Evolutionary conservation across 2,329 filamentous ascomycete species (phyloP), one percentile per base, ranked within the genome.

Genomic region (Stagonosporopsis chrysanthemi): DNA sequence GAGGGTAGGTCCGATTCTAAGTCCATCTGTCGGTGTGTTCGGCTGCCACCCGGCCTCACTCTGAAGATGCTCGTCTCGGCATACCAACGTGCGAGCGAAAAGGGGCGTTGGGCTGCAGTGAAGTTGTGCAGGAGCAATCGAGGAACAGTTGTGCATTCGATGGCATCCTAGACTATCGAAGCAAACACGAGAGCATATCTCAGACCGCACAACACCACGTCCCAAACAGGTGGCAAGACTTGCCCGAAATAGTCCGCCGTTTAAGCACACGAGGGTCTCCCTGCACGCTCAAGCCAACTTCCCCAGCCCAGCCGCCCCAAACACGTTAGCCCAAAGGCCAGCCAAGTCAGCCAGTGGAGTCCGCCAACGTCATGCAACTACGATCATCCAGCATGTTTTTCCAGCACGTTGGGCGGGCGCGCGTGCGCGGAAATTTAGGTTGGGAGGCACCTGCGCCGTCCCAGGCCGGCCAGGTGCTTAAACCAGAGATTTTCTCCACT

Each of bases 401-500:
- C 46, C 40, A 46, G 50, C 45, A 56, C 33, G 40, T 45, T 45
- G 52, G 52, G 52, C 44, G n/a, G 38, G 53, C 53, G 53, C 53
- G 53, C 36, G 46, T 51, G 53, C 52, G 46, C 53, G 46, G 53
- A 41, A 49, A 56, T 33, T 56, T 56, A 50, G 28, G 31, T 39
- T 49, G 40, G 38, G 23, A 28, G 28, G 42, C 41, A 39, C 44
- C 40, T 23, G 40, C 46, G 36, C 44, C 44, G 45, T 28, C 5
- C 17, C 23, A 22, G 23, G 46, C 35, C 45, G 35, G 17, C 29
- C 26, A 22, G 29, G 50, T 56, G 53, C 35, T 56, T 38, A 28
- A 44, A 23, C 53, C 46, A 42, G 35, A 51, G 28, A 45, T 55
- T 46, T 51, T 51, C 53, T 46, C 53, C 53, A 56, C 47, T 44